phyloP scores from a whole-genome alignment of 169 alveolate genomes.

The Eimeria necatrix region DNA sequence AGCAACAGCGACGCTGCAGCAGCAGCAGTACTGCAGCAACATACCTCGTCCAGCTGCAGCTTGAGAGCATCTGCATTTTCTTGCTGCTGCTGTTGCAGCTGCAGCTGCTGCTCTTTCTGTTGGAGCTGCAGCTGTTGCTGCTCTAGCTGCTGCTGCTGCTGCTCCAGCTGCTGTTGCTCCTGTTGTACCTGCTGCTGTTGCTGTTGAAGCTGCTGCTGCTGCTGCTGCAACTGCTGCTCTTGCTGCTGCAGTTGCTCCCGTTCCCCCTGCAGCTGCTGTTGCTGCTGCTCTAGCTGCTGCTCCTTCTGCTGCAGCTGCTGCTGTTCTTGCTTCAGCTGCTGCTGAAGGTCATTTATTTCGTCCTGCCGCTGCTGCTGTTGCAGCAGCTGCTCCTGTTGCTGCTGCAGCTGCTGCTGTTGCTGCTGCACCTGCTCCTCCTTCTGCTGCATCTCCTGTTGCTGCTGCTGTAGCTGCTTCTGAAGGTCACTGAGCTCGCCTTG shows the following conservation, averaged over 20 bases:
- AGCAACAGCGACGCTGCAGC: background rate
- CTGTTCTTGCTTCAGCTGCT: background rate
- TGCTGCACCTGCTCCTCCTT: conserved; percentile 2
- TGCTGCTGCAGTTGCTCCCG: conserved; percentile 1
- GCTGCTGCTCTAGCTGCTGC: background rate
- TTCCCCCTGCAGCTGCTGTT: background rate
- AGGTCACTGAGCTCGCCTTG: background rate
- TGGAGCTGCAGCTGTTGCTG: background rate
- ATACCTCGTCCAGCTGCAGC: conserved; percentile 39
- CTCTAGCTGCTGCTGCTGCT: background rate
- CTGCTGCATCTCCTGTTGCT: background rate
- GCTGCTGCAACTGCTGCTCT: background rate
- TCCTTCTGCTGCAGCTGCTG: background rate
- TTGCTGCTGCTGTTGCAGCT: conserved; percentile 30
- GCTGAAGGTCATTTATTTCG: background rate
- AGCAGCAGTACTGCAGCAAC: conserved; percentile 2
- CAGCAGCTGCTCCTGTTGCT: background rate
- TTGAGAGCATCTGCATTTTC: background rate
- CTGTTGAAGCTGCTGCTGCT: background rate
- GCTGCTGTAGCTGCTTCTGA: background rate
- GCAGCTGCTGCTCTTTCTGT: background rate
- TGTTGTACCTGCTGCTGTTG: background rate
- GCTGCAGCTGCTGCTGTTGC: conserved; percentile 20
- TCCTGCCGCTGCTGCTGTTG: conserved; percentile 4
- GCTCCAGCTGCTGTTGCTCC: background rate